These are phyloP conservation scores for Chlorella vulgaris DNA, from an alignment of 139 green algal genomes.

Conservation along the genomic window DNA sequence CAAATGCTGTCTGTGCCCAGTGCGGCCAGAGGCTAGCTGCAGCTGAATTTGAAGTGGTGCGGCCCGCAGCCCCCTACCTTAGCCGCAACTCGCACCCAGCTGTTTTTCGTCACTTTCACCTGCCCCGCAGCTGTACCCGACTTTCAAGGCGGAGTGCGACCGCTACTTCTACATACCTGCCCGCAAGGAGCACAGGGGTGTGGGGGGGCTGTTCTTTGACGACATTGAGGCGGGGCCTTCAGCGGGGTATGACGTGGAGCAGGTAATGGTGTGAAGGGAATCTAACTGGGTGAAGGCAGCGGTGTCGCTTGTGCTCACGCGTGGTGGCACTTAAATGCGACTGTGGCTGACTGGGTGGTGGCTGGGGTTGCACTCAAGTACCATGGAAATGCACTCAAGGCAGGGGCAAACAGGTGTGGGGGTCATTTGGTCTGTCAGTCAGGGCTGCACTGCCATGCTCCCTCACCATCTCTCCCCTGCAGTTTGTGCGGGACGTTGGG, in stretches of 20 bases:
- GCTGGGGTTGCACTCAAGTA: too few species aligned
- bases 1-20: too few species aligned
- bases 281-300: too few species aligned
- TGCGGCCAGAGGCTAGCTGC: too few species aligned
- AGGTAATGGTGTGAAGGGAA: conserved; percentile 38
- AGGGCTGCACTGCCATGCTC: too few species aligned
- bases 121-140: conserved; percentile 68
- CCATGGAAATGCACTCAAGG: too few species aligned
- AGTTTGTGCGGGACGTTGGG: conserved; percentile 68
- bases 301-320: too few species aligned
- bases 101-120: background rate
- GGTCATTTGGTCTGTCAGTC: too few species aligned
- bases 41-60: background rate
- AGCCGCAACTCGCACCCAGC: background rate
- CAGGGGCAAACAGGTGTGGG: too few species aligned
- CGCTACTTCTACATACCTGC: conserved; percentile 97
- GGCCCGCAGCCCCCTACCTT: background rate
- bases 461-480: too few species aligned
- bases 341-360: too few species aligned
- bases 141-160: conserved; percentile 94
- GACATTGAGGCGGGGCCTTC: conserved; percentile 68
- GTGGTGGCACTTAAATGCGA: too few species aligned
- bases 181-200: conserved; percentile 90
- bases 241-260: conserved; percentile 57
- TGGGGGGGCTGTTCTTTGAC: conserved; percentile 98